phyloP scores from a whole-genome alignment of 805 yeast genomes.

The Hanseniaspora valbyensis region DNA sequence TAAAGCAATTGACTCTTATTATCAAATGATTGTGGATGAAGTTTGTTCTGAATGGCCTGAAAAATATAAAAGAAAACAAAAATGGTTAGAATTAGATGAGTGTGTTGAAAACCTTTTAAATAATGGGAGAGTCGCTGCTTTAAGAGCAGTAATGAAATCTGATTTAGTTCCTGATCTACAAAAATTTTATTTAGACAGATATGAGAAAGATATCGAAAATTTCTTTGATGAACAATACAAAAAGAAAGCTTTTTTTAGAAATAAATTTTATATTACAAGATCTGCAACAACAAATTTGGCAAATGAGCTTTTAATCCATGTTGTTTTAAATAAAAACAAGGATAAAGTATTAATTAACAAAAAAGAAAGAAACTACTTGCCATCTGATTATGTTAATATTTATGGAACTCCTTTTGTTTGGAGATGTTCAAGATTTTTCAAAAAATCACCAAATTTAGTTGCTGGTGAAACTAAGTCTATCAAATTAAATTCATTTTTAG shows the following conservation, averaged over 20 bases:
- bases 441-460: neutral
- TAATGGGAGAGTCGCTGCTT: slow-evolving; percentile 34
- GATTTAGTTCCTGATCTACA: slow-evolving; percentile 40
- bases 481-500: neutral
- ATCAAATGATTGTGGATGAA: slow-evolving; percentile 54
- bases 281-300: neutral
- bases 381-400: neutral
- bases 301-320: neutral
- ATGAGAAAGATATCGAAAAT: slow-evolving; percentile 34
- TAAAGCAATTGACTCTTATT: slow-evolving; percentile 78
- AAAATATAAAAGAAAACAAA: slow-evolving; percentile 43
- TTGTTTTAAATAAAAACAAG: neutral
- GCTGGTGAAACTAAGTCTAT: neutral
- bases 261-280: neutral
- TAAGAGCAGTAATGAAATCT: slow-evolving; percentile 50
- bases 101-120: slow-evolving; percentile 26
- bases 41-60: slow-evolving; percentile 72
- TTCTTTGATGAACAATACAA: neutral
- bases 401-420: neutral
- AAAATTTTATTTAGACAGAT: slow-evolving; percentile 38
- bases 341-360: slow-evolving; percentile 1
- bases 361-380: neutral
- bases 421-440: slow-evolving; percentile 4
- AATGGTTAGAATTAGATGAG: slow-evolving; percentile 39
- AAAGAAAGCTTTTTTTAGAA: neutral